These are phyloP conservation scores for Xylaria sp. DNA, from an alignment of 2,329 filamentous ascomycete species.

Conservation along the genomic window DNA sequence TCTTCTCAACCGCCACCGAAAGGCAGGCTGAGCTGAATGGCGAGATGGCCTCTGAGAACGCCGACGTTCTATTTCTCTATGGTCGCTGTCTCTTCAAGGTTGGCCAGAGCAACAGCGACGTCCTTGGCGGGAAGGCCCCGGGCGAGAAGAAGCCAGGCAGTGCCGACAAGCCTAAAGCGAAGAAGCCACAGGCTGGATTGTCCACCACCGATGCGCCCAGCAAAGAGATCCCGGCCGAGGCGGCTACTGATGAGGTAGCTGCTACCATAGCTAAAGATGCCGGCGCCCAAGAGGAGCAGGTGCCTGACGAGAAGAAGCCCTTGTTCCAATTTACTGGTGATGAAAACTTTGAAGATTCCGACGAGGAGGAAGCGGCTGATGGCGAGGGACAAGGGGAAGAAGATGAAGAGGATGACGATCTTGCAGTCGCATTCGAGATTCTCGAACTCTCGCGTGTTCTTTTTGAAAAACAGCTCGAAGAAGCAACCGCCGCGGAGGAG, in stretches of 20 bases:
- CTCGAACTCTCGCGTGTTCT: slow-evolving; percentile 78
- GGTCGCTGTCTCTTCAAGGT: slow-evolving; percentile 93
- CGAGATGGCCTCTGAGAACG: slow-evolving; percentile 88
- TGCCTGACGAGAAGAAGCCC: slow-evolving; percentile 66
- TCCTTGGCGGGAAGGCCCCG: slow-evolving; percentile 81
- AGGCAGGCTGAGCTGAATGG: slow-evolving; percentile 91
- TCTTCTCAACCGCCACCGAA: slow-evolving; percentile 87
- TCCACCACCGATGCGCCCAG: slow-evolving; percentile 44
- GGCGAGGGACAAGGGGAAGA: slow-evolving; percentile 50
- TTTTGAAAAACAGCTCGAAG: slow-evolving; percentile 60
- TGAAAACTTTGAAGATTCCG: slow-evolving; percentile 87
- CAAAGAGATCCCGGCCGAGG: slow-evolving; percentile 48
- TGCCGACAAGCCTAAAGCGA: slow-evolving; percentile 46
- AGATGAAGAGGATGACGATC: slow-evolving; percentile 72
- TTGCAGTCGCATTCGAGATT: slow-evolving; percentile 81
- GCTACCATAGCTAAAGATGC: slow-evolving; percentile 52
- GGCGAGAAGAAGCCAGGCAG: slow-evolving; percentile 55
- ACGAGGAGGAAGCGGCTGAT: slow-evolving; percentile 66
- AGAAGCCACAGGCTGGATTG: slow-evolving; percentile 48
- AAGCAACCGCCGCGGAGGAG: slow-evolving; percentile 47
- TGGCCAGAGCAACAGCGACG: slow-evolving; percentile 91
- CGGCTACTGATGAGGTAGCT: slow-evolving; percentile 53
- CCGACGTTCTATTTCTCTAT: slow-evolving; percentile 92
- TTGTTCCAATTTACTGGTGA: slow-evolving; percentile 93
- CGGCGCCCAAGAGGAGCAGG: slow-evolving; percentile 46